These are phyloP conservation scores for Theileria orientalis DNA, from an alignment of 169 alveolate species.

Conservation along the genomic window DNA sequence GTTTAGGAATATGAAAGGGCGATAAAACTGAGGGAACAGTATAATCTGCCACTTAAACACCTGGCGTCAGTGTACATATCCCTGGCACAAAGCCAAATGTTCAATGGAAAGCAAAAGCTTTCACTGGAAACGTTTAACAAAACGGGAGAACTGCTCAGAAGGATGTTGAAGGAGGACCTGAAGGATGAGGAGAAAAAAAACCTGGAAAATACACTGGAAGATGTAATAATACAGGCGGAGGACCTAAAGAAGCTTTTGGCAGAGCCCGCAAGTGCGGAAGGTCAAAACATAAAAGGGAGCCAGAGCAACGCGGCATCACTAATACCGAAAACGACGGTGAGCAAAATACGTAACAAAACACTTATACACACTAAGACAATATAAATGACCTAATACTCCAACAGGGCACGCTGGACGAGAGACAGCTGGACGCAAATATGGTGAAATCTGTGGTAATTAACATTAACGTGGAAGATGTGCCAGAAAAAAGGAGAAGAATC, in stretches of 20 bases:
- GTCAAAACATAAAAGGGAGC: conserved; percentile 34
- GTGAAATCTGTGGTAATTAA: conserved; percentile 5
- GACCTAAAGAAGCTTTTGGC: conserved; percentile 47
- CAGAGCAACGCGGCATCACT: conserved; percentile 60
- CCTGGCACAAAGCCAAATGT: conserved; percentile 64
- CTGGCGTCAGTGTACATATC: conserved; percentile 59
- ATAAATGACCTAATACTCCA: no score
- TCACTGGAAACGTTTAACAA: conserved; percentile 30
- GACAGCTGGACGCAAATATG: conserved; percentile 18
- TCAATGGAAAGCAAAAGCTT: conserved; percentile 41
- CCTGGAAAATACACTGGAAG: conserved; percentile 52
- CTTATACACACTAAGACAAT: no score
- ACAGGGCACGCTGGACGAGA: conserved; percentile 56
- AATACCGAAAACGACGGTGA: conserved; percentile 62
- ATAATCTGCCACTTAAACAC: conserved; percentile 26
- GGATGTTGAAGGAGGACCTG: conserved; percentile 18
- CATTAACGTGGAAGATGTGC: background rate
- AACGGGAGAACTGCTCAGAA: conserved; percentile 24
- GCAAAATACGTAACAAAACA: background rate
- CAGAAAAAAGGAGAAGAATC: conserved; percentile 21
- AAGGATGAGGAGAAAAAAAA: conserved; percentile 18
- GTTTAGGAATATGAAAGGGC: conserved; percentile 54
- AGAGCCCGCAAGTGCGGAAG: conserved; percentile 11
- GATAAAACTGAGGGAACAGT: conserved; percentile 43
- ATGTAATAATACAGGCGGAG: conserved; percentile 42